Conservation (phyloP, 306 rosid genomes). For the Pyrus bretschneideri region DNA sequence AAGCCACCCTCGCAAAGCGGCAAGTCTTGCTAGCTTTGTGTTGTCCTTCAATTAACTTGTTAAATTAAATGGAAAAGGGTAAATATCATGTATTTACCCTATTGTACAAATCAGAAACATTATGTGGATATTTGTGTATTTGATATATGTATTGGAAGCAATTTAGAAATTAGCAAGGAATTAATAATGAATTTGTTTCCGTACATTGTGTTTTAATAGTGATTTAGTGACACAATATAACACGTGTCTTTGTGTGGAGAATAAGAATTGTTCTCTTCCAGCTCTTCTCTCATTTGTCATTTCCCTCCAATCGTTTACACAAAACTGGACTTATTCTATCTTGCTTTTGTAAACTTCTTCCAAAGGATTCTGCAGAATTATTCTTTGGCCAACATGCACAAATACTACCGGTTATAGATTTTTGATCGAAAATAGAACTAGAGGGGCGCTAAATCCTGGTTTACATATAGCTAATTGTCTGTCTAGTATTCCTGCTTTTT, state of each 20-base stretch:
- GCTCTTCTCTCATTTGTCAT: neutral
- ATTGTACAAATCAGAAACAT: neutral
- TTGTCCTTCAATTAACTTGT: too few species aligned
- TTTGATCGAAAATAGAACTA: too few species aligned
- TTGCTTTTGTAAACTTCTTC: neutral
- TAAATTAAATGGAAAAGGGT: too few species aligned
- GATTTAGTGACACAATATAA: neutral
- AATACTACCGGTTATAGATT: too few species aligned
- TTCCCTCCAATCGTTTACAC: neutral
- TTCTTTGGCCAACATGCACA: too few species aligned
- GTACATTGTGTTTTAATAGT: neutral
- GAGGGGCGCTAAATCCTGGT: too few species aligned
- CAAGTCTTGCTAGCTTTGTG: too few species aligned
- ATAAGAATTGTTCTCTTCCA: constrained; percentile 1
- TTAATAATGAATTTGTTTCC: neutral
- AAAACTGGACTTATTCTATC: neutral
- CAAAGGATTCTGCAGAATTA: neutral
- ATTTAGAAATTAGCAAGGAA: neutral
- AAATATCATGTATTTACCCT: too few species aligned
- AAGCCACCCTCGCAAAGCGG: too few species aligned
- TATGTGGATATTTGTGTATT: neutral
- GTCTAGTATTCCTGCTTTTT: too few species aligned
- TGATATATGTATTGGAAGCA: neutral
- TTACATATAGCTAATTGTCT: too few species aligned
- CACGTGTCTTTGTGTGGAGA: neutral